These are phyloP conservation scores for Aspergillus costaricaensis DNA, from an alignment of 2,329 filamentous ascomycete species.

Conservation along the genomic window DNA sequence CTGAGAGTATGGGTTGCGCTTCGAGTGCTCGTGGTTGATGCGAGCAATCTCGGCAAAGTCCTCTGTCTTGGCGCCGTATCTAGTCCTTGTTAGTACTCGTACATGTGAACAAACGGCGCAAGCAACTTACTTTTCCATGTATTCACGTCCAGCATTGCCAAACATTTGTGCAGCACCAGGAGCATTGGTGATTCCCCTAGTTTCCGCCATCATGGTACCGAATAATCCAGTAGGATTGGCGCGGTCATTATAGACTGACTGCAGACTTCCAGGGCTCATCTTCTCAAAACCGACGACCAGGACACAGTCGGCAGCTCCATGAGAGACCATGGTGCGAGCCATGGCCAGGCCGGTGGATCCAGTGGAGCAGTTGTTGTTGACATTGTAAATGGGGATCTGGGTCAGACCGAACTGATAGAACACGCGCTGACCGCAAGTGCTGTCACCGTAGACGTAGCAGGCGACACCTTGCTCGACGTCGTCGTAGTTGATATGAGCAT, in stretches of 20 bases:
- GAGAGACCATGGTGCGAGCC: constrained; percentile 74
- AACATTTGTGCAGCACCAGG: constrained; percentile 92
- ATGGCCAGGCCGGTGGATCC: constrained; percentile 89
- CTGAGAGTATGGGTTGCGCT: constrained; percentile 95
- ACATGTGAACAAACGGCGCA: not conserved
- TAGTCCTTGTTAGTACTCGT: constrained; percentile 34
- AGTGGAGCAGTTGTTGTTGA: constrained; percentile 98
- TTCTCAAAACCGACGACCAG: constrained; percentile 96
- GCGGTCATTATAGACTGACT: constrained; percentile 81
- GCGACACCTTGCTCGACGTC: constrained; percentile 92
- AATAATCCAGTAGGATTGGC: constrained; percentile 75
- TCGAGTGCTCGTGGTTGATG: constrained; percentile 88
- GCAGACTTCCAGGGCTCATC: constrained; percentile 90
- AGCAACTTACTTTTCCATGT: constrained; percentile 82
- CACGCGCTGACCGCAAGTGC: constrained; percentile 90
- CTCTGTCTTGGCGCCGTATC: constrained; percentile 75
- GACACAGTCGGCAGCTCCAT: constrained; percentile 82
- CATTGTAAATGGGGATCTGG: constrained; percentile 92
- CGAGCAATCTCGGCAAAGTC: constrained; percentile 96
- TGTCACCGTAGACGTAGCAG: constrained; percentile 98
- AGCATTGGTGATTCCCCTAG: constrained; percentile 76
- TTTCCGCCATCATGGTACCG: constrained; percentile 76
- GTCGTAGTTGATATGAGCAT: constrained; percentile 85
- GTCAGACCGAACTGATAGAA: constrained; percentile 99
- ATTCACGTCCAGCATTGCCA: constrained; percentile 89